These are phyloP conservation scores for Citrullus colocynthis DNA, from an alignment of 306 rosid species.

Conservation along the genomic window DNA sequence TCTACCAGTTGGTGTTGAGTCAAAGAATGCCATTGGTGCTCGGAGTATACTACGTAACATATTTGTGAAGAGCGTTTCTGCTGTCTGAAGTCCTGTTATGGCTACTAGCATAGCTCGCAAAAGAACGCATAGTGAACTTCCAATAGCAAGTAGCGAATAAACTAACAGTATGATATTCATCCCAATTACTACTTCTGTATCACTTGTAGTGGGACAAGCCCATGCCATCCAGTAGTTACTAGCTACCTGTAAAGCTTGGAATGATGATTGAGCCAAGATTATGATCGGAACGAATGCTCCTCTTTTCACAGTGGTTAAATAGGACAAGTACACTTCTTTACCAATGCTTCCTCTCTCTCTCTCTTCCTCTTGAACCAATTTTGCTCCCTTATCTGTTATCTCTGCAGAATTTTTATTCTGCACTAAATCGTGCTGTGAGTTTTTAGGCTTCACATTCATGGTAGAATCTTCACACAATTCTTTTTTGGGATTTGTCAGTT, in stretches of 20 bases:
- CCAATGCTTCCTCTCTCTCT: constrained; percentile 93
- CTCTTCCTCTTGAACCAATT: constrained; percentile 85
- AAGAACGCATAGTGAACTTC: constrained; percentile 61
- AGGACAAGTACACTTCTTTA: constrained; percentile 66
- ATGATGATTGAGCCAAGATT: constrained; percentile 70
- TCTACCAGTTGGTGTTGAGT: constrained; percentile 98
- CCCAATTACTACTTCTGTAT: constrained; percentile 31
- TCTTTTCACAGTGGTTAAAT: constrained; percentile 60
- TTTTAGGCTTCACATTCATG: constrained; percentile 24
- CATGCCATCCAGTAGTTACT: constrained; percentile 99
- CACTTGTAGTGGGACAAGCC: constrained; percentile 69
- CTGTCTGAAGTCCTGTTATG: constrained; percentile 60
- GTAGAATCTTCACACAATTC: constrained; percentile 27
- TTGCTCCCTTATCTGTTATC: constrained; percentile 47
- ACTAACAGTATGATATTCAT: constrained; percentile 46
- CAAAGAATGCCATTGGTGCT: constrained; percentile 95
- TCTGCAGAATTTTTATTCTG: constrained; percentile 42
- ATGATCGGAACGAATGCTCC: constrained; percentile 70
- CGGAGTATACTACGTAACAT: constrained; percentile 61
- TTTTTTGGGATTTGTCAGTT: constrained; percentile 22
- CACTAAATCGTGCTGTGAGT: constrained; percentile 30
- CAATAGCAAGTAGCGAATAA: constrained; percentile 54
- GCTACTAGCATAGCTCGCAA: constrained; percentile 45
- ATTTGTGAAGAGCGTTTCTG: constrained; percentile 56
- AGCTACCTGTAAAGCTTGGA: constrained; percentile 74